These are phyloP conservation scores for Salicornia ramosissima DNA, from an alignment of 148 eudicot genomes.

Conservation along the genomic window DNA sequence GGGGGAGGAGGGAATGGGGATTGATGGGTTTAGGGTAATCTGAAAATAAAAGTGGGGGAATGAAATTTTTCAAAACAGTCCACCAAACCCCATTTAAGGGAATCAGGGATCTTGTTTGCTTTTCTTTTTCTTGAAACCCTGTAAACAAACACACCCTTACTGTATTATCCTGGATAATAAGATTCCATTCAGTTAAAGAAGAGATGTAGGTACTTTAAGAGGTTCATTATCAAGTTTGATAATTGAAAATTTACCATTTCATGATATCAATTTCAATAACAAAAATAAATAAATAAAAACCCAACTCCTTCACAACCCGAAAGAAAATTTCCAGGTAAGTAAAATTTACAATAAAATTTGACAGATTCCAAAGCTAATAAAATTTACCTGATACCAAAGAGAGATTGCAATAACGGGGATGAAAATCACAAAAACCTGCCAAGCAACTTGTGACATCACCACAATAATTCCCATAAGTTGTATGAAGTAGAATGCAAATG, in stretches of 20 bases:
- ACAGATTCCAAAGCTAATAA: background rate
- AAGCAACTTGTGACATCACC: slow-evolving; percentile 67
- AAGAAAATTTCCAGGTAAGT: background rate
- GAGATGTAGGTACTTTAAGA: background rate
- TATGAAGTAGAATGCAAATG: slow-evolving; percentile 48
- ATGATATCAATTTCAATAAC: background rate
- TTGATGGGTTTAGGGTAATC: no score
- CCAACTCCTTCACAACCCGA: background rate
- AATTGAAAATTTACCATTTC: no score
- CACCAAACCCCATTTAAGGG: no score
- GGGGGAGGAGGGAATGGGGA: no score
- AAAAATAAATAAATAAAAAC: no score
- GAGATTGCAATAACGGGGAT: slow-evolving; percentile 50
- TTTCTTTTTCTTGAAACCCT: no score
- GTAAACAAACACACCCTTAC: no score
- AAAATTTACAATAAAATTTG: background rate
- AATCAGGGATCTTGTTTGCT: no score
- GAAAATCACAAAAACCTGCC: slow-evolving; percentile 66
- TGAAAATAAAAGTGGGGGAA: no score
- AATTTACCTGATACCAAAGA: slow-evolving; percentile 59
- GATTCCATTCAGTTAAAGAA: background rate
- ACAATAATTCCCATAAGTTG: slow-evolving; percentile 53
- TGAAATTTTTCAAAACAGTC: no score
- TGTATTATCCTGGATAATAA: no score
- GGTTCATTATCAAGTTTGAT: background rate